phyloP scores from a whole-genome alignment of 495 filamentous ascomycete genomes.

The Baudoinia panamericana region DNA sequence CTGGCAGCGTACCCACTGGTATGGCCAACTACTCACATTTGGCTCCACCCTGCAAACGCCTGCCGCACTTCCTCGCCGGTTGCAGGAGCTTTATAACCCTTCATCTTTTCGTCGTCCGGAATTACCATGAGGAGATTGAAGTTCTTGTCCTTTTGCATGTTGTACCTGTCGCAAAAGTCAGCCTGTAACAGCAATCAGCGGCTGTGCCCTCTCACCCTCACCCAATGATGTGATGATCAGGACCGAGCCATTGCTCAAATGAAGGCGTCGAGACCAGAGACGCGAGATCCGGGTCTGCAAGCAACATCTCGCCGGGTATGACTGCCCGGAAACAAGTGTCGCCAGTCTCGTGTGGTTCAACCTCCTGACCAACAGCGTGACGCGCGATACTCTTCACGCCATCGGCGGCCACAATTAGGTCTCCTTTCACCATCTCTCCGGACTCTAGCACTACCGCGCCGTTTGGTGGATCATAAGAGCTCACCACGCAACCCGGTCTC shows the following conservation, averaged over 20 bases:
- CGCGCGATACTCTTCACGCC: conserved; percentile 43
- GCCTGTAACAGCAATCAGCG: too few species aligned
- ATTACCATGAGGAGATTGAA: too few species aligned
- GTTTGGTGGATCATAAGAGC: conserved; percentile 29
- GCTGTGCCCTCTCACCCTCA: too few species aligned
- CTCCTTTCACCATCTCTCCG: conserved; percentile 30
- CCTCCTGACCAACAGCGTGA: conserved; percentile 32
- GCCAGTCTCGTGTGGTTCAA: conserved; percentile 40
- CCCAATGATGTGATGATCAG: conserved; percentile 42
- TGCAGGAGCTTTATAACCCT: too few species aligned
- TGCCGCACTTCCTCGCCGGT: too few species aligned
- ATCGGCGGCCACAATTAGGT: conserved; percentile 43
- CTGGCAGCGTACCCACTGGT: too few species aligned
- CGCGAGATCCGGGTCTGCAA: conserved; percentile 31
- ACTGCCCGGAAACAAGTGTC: conserved; percentile 51
- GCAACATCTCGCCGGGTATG: conserved; percentile 38
- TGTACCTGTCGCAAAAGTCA: too few species aligned
- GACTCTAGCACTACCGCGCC: conserved; percentile 29
- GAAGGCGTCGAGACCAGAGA: conserved; percentile 22
- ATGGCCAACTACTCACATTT: too few species aligned
- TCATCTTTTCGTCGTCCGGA: too few species aligned
- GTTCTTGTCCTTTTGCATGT: too few species aligned
- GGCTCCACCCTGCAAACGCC: too few species aligned
- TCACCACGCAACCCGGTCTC: conserved; percentile 28
- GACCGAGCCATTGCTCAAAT: conserved; percentile 34